These are phyloP conservation scores for Schoenoplectus tabernaemontani DNA, from an alignment of 202 grass and related monocot species.

Conservation along the genomic window DNA sequence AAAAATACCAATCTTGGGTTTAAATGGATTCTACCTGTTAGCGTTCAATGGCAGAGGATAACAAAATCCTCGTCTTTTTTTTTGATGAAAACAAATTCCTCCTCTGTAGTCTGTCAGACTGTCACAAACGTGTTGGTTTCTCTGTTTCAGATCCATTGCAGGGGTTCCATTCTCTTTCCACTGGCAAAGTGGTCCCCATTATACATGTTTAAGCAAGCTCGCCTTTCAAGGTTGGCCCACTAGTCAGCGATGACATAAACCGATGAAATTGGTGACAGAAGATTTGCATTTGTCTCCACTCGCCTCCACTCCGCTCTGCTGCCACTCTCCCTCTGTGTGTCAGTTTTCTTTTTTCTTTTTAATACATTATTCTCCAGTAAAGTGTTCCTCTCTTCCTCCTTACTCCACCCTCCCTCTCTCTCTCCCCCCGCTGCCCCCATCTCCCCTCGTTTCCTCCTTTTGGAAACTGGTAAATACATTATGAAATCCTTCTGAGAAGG, in stretches of 20 bases:
- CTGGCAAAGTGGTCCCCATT: neutral
- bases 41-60: neutral
- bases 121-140: no score
- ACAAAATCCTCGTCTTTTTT: no score
- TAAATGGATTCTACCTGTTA: constrained; percentile 8
- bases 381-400: constrained; percentile 17
- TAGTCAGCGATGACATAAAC: neutral
- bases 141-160: neutral
- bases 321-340: neutral
- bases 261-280: neutral
- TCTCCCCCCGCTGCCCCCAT: neutral
- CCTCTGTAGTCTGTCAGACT: neutral
- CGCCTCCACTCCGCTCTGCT: constrained; percentile 18
- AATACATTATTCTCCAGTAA: constrained; percentile 17
- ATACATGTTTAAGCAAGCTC: neutral
- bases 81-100: no score
- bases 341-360: neutral
- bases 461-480: neutral
- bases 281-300: constrained; percentile 6
- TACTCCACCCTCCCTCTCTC: neutral
- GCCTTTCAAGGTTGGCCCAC: neutral
- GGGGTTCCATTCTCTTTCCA: neutral
- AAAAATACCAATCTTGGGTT: no score
- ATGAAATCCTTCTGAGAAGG: neutral
- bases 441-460: neutral